Evolutionary conservation across 345 rosid genomes (phyloP).

Genomic region (Noccaea caerulescens): DNA sequence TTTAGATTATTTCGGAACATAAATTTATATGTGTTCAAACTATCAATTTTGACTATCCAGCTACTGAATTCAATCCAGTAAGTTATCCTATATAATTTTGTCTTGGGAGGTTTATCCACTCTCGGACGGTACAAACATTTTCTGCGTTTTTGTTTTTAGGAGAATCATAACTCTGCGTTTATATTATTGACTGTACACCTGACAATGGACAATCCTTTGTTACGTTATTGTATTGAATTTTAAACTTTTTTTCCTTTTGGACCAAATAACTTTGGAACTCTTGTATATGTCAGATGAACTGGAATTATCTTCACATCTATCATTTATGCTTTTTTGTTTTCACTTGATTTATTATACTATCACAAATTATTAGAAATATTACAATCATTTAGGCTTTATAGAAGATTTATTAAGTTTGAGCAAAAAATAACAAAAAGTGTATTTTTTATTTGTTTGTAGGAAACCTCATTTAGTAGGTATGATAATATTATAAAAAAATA

Average conservation of each 20-base stretch:
- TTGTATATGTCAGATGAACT: not conserved
- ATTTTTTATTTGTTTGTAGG: conserved; percentile 8
- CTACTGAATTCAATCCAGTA: not conserved
- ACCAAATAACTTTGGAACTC: conserved; percentile 1
- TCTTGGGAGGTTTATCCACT: not conserved
- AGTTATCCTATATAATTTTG: not conserved
- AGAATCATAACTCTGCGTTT: not conserved
- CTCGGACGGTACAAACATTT: not conserved
- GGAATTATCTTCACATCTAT: not conserved
- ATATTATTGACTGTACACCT: not conserved
- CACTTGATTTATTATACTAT: too few species aligned
- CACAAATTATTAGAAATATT: too few species aligned
- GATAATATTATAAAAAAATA: too few species aligned
- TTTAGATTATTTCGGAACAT: not conserved
- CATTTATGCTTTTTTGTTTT: not conserved
- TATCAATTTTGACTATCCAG: conserved; percentile 1
- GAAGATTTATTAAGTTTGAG: not conserved
- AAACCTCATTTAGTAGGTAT: too few species aligned
- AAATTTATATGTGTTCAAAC: not conserved
- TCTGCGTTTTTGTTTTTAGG: not conserved
- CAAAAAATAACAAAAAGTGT: not conserved
- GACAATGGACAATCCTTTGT: not conserved
- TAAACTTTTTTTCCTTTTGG: not conserved
- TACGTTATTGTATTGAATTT: conserved; percentile 1
- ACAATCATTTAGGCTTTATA: not conserved